Base-by-base conservation (phyloP, 2,329 filamentous ascomycete genomes). In the Zarea fungicola region DNA sequence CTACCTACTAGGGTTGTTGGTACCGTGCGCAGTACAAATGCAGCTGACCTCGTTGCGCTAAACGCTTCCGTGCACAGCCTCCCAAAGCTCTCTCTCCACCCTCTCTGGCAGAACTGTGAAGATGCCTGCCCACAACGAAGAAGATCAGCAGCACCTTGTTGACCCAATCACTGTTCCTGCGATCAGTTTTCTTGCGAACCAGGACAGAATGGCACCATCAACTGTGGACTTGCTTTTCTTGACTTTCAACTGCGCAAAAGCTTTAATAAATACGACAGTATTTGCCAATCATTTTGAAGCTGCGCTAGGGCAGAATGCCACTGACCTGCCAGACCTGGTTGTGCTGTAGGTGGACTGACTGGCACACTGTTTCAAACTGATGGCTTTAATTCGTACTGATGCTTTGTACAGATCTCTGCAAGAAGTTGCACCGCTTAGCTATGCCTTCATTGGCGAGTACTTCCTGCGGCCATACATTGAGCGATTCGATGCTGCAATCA, bases 241-340 rank as follows among this genome's bases (percentile, higher is more conserved):
- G 47, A 95, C 91, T 10, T 96, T 93, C 73, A 97, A 97, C 64
- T 95, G 89, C 61, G 92, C 79, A 26, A 87, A 88, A 57, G 76
- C 76, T 47, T 68, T 82, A 8, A 81, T 96, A 60, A 76, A 91
- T 57, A 73, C 83, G 19, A 72, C 82, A 31, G 74, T 81, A 44
- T 89, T 96, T 59, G 83, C 87, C 13, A 70, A 78, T 10, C 83
- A 90, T 60, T 72, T 96, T 56, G 81, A 85, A 61, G 64, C 66
- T 54, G 73, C 75, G 19, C 76, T 93, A 49, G 66, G 64, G 52
- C 65, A 74, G 52, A 74, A 74, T 64, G 63, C 64, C 19, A 65
- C 68, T 3, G 63, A 62, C 40, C 61, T 82, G 54, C 77, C 77
- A 7, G 75, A 80, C 51, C 54, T 82, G 23, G 71, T 82, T 43